Conservation (phyloP, 2,329 filamentous ascomycete species). For the Apiospora arundinis region DNA sequence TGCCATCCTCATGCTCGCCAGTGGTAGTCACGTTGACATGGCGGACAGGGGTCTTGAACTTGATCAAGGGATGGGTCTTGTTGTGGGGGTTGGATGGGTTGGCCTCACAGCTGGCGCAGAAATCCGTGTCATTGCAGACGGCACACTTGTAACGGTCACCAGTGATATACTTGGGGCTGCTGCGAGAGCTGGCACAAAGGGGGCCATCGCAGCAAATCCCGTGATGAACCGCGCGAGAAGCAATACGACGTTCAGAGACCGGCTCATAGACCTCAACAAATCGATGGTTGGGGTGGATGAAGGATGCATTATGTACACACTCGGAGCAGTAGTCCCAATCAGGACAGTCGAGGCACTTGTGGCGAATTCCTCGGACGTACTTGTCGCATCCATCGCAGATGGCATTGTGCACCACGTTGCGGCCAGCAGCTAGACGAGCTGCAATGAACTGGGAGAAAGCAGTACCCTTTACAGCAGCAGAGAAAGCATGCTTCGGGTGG, state of each 20-base stretch:
- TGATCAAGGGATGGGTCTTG: constrained; percentile 94
- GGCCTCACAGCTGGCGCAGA: constrained; percentile 93
- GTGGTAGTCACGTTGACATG: constrained; percentile 86
- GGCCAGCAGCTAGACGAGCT: constrained; percentile 76
- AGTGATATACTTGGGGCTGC: constrained; percentile 73
- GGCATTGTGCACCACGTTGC: constrained; percentile 82
- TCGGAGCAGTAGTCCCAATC: constrained; percentile 94
- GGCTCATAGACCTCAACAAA: constrained; percentile 88
- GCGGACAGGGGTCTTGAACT: constrained; percentile 92
- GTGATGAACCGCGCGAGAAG: constrained; percentile 65
- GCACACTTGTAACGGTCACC: constrained; percentile 97
- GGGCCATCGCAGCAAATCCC: constrained; percentile 97
- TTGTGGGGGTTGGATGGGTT: constrained; percentile 86
- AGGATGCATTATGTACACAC: constrained; percentile 71
- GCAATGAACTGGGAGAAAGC: constrained; percentile 66
- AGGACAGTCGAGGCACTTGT: constrained; percentile 97
- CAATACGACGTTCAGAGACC: constrained; percentile 47
- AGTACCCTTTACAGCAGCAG: constrained; percentile 68
- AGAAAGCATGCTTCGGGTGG: constrained; percentile 85
- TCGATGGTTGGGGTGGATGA: constrained; percentile 81
- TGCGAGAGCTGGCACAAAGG: constrained; percentile 69
- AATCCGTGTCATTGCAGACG: constrained; percentile 92
- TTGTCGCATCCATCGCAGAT: constrained; percentile 95
- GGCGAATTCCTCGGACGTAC: constrained; percentile 84
- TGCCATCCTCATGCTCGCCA: constrained; percentile 75